Evolutionary conservation across 2,329 filamentous ascomycete species (phyloP), one percentile per base, ranked within the genome.

Genomic region (Arthroderma uncinatum): DNA sequence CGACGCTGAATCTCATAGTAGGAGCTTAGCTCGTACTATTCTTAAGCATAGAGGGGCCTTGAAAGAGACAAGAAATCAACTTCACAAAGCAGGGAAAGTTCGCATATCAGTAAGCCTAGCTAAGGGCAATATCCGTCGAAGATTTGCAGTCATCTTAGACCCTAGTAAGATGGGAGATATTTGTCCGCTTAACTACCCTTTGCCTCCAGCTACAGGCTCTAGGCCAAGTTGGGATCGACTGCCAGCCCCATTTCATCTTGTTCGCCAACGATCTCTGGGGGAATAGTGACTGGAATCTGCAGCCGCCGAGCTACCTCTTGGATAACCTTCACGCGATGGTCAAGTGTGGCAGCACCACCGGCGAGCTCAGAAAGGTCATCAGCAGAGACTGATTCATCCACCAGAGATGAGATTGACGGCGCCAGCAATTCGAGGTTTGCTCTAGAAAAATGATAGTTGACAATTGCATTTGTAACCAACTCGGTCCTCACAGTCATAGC

Each of bases 391-490:
- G 58, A 47, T 48, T 57, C 44, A n/a, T 60, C 58, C 12, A 57
- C 56, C 28, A 60, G 52, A 10, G 58, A 57, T 2, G 53, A n/a
- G 37, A 60, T 58, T 10, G 58, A 42, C 2, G 56, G 58, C 12
- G 55, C 54, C 21, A 60, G 53, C 14, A 60, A 25, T 16, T 56
- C 40, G n/a, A 60, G 53, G 30, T 60, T 60, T 44, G 44, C 42
- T 25, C 54, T 8, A 30, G 58, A 57, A 16, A 60, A 40, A 25
- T 60, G 55, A 21, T 60, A 60, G 23, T 60, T 60, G 42, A 60
- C 56, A 2, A 60, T 57, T 16, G 58, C 58, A 36, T 60, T 57
- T 8, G 44, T 56, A 14, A 60, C 58, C 10, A 60, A 52, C 19
- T 60, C 58, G 3, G 58, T 57, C 5, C 58, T 53, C 40, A 58